A percentile compares a stretch with the other conserved stretches of the same genome.
Evolutionary conservation across 257 asterid species (phyloP).

Genomic region (Solanum bulbocastanum): DNA sequence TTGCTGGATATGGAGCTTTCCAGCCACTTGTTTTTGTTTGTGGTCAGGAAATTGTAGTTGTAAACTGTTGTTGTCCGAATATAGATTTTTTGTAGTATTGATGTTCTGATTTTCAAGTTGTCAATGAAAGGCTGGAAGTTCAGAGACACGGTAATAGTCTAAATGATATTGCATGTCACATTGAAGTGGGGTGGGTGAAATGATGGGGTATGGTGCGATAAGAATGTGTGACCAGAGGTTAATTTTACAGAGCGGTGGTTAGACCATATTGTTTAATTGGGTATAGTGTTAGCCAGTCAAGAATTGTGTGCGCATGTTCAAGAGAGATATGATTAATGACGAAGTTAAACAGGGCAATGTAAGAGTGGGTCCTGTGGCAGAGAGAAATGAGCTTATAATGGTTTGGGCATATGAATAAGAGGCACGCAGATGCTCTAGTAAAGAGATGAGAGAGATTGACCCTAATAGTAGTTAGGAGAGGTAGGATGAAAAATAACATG

Average conservation of each 20-base stretch:
- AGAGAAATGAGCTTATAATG: background rate
- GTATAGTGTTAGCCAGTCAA: background rate
- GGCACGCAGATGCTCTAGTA: background rate
- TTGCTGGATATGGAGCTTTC: background rate
- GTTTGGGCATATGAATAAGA: background rate
- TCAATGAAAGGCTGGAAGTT: background rate
- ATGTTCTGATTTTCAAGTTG: background rate
- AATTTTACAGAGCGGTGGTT: background rate
- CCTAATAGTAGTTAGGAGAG: background rate
- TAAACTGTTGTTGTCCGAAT: background rate
- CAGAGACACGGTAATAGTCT: background rate
- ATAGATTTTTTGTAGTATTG: background rate
- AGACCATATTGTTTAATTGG: background rate
- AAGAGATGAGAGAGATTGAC: background rate
- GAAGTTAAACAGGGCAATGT: background rate
- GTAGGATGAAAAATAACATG: background rate
- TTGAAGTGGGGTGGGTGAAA: background rate
- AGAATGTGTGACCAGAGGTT: background rate
- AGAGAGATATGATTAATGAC: background rate
- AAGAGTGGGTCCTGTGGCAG: background rate
- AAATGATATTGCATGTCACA: background rate
- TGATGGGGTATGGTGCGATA: background rate
- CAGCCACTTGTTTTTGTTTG: background rate
- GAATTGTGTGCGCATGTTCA: background rate
- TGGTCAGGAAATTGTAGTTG: background rate